These are phyloP conservation scores for Botryotinia narcissicola DNA, from an alignment of 2,329 filamentous ascomycete genomes.

Conservation along the genomic window DNA sequence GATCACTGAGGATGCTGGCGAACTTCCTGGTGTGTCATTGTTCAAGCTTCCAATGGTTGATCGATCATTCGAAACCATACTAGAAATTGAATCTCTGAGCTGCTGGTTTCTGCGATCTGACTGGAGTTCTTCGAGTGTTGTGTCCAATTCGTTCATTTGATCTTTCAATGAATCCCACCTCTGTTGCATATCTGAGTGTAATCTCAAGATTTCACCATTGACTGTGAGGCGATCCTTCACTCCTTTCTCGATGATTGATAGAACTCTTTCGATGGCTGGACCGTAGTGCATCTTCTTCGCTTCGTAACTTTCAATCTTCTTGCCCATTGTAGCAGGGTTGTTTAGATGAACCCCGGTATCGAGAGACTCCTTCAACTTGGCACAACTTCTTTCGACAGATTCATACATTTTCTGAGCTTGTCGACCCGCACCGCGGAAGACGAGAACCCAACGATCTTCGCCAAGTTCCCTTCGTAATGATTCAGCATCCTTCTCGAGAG, in stretches of 20 bases:
- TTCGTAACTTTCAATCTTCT: conserved; percentile 90
- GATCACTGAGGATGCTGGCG: conserved; percentile 65
- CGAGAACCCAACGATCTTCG: conserved; percentile 93
- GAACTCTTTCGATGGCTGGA: conserved; percentile 84
- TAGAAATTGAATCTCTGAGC: conserved; percentile 88
- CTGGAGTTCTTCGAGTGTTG: conserved; percentile 69
- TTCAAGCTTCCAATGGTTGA: conserved; percentile 46
- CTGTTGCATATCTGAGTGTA: conserved; percentile 82
- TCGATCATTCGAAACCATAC: conserved; percentile 60
- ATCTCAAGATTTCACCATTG: conserved; percentile 87
- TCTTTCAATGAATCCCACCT: conserved; percentile 75
- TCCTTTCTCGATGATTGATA: conserved; percentile 93
- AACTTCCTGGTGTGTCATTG: conserved; percentile 52
- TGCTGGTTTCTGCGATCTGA: conserved; percentile 65
- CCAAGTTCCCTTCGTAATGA: conserved; percentile 84
- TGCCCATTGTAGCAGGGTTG: conserved; percentile 66
- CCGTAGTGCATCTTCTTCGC: conserved; percentile 94
- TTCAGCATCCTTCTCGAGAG: conserved; percentile 86
- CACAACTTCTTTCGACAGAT: conserved; percentile 83
- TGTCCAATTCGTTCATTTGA: conserved; percentile 75
- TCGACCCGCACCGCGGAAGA: conserved; percentile 87
- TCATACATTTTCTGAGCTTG: conserved; percentile 97
- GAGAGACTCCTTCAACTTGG: conserved; percentile 76
- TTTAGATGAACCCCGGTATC: conserved; percentile 72
- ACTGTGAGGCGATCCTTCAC: conserved; percentile 93